These are phyloP conservation scores for Rhododendron ovatum DNA, from an alignment of 148 eudicot species.

Conservation along the genomic window DNA sequence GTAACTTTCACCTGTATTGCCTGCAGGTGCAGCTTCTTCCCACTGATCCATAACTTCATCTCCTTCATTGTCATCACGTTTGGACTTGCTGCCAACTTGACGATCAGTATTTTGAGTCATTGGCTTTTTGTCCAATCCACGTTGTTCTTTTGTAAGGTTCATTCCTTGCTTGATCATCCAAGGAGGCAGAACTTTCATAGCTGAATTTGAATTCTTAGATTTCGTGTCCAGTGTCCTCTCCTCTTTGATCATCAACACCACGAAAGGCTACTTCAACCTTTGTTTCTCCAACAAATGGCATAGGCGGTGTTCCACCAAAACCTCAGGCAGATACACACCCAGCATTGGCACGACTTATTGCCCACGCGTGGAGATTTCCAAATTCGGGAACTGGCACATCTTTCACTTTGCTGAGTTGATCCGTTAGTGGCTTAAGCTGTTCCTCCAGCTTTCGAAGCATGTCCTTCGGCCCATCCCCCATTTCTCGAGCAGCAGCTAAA, in stretches of 20 bases:
- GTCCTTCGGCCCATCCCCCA: conserved; percentile 77
- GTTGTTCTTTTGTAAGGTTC: conserved; percentile 89
- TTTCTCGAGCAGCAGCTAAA: conserved; percentile 67
- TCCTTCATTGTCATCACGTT: conserved; percentile 47
- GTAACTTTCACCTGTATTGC: conserved; percentile 28
- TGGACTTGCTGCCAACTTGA: conserved; percentile 64
- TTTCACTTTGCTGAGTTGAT: conserved; percentile 75
- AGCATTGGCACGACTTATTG: conserved; percentile 47
- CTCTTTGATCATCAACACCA: conserved; percentile 47
- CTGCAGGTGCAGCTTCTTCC: conserved; percentile 61
- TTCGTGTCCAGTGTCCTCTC: conserved; percentile 36
- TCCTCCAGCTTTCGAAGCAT: conserved; percentile 89
- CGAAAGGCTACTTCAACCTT: conserved; percentile 80
- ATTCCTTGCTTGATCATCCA: conserved; percentile 97
- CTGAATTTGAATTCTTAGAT: conserved; percentile 9
- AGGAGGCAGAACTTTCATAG: conserved; percentile 87
- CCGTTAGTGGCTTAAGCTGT: conserved; percentile 80
- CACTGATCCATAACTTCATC: conserved; percentile 54
- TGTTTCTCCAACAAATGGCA: conserved; percentile 85
- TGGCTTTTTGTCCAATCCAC: conserved; percentile 84
- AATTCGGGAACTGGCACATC: conserved; percentile 79
- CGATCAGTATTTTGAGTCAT: conserved; percentile 40
- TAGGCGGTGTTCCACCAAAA: conserved; percentile 65
- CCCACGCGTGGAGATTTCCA: conserved; percentile 90
- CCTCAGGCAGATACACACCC: conserved; percentile 48